Percentiles rank a stretch among this genome's conserved stretches.
phyloP scores from a whole-genome alignment of 345 rosid species.

The Euphorbia tirucalli region DNA sequence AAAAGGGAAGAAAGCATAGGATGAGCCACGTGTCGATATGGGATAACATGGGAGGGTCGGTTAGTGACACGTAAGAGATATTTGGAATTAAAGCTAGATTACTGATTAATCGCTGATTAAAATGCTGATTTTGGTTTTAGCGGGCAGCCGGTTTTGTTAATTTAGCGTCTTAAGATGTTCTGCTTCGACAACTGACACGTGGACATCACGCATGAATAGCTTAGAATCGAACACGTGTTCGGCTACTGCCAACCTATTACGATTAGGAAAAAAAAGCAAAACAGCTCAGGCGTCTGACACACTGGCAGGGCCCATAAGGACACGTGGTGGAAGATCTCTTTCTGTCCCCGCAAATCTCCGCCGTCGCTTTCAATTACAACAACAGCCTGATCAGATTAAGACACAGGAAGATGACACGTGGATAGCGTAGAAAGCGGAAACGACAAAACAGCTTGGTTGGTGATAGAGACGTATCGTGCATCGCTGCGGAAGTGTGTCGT shows the following conservation, averaged over 20 bases:
- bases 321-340: slow-evolving; percentile 34
- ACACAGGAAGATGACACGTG: slow-evolving; percentile 25
- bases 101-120: slow-evolving; percentile 31
- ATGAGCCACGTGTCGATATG: slow-evolving; percentile 38
- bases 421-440: not conserved
- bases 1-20: slow-evolving; percentile 7
- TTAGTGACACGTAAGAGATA: slow-evolving; percentile 35
- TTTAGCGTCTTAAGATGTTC: slow-evolving; percentile 1
- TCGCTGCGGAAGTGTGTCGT: not conserved
- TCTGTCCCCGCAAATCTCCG: slow-evolving; percentile 23
- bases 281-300: not conserved
- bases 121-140: slow-evolving; percentile 22
- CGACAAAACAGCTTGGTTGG: not conserved
- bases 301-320: not conserved
- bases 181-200: slow-evolving; percentile 17
- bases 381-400: not conserved
- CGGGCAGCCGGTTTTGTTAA: slow-evolving; percentile 20
- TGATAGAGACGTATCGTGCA: slow-evolving; percentile 17
- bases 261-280: not conserved
- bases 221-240: slow-evolving; percentile 11
- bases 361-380: slow-evolving; percentile 1
- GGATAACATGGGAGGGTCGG: slow-evolving; percentile 24
- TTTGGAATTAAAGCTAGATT: slow-evolving; percentile 18
- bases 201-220: slow-evolving; percentile 12
- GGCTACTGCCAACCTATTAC: not conserved